A percentile compares a stretch with the other conserved stretches of the same genome.
Conservation (phyloP, 2,329 filamentous ascomycete genomes). For the Xylariales sp. region DNA sequence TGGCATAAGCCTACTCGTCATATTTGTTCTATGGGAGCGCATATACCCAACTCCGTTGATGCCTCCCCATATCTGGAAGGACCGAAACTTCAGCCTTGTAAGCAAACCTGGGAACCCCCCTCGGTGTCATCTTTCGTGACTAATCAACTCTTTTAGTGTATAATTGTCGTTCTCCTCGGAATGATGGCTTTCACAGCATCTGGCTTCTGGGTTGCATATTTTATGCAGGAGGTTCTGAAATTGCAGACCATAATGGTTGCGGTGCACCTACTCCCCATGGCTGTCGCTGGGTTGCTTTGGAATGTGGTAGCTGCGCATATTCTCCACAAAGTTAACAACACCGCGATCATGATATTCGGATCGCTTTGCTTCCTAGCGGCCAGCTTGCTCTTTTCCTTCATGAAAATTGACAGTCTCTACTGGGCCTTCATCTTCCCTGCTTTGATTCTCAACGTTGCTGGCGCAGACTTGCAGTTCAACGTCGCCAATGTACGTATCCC, state of each 20-base stretch:
- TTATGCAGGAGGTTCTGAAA: slow-evolving; percentile 54
- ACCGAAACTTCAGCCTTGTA: slow-evolving; percentile 61
- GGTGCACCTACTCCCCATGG: slow-evolving; percentile 61
- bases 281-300: slow-evolving; percentile 56
- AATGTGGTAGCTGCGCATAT: slow-evolving; percentile 60
- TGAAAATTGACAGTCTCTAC: slow-evolving; percentile 40
- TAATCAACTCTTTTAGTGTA: slow-evolving; percentile 33
- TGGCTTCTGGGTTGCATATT: slow-evolving; percentile 61
- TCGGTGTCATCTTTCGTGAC: slow-evolving; percentile 1
- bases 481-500: slow-evolving; percentile 62
- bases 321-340: slow-evolving; percentile 61
- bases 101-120: slow-evolving; percentile 18
- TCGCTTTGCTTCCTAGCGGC: slow-evolving; percentile 33
- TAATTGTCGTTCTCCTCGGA: slow-evolving; percentile 52
- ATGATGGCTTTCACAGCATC: slow-evolving; percentile 59
- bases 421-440: slow-evolving; percentile 10
- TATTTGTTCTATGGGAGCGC: slow-evolving; percentile 61
- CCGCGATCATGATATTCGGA: slow-evolving; percentile 49
- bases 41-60: slow-evolving; percentile 45
- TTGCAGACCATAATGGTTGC: slow-evolving; percentile 55
- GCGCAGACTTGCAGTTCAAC: slow-evolving; percentile 67
- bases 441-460: slow-evolving; percentile 49
- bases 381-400: slow-evolving; percentile 51
- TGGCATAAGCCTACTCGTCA: slow-evolving; percentile 49
- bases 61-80: slow-evolving; percentile 52